Percentiles rank a stretch among this genome's conserved stretches.
These are phyloP conservation scores for Lachnum nothofagi DNA, from an alignment of 2,329 filamentous ascomycete genomes.

Conservation along the genomic window DNA sequence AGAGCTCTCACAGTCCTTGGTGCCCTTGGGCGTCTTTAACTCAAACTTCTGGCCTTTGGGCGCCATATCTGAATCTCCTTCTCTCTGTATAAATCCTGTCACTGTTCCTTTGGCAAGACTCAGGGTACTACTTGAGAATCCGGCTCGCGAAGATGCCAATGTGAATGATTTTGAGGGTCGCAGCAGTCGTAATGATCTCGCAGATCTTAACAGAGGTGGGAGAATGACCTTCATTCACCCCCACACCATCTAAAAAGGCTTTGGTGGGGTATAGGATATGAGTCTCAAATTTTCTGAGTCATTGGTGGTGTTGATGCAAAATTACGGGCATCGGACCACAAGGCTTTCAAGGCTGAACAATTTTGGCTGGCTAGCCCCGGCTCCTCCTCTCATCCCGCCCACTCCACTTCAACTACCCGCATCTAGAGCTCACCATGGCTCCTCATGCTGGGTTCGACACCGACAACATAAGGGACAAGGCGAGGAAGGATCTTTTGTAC, in stretches of 20 bases:
- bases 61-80: slow-evolving; percentile 29
- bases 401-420: slow-evolving; percentile 24
- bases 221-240: slow-evolving; percentile 29
- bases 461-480: slow-evolving; percentile 72
- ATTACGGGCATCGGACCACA: slow-evolving; percentile 10
- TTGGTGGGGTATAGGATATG: slow-evolving; percentile 8
- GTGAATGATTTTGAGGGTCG: slow-evolving; percentile 6
- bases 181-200: slow-evolving; percentile 28
- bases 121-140: slow-evolving; percentile 15
- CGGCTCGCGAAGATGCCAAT: slow-evolving; percentile 11
- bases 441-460: slow-evolving; percentile 67
- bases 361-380: slow-evolving; percentile 5
- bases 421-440: slow-evolving; percentile 60
- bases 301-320: slow-evolving; percentile 24
- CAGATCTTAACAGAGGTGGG: slow-evolving; percentile 25
- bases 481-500: slow-evolving; percentile 81
- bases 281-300: slow-evolving; percentile 26
- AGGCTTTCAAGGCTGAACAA: slow-evolving; percentile 22
- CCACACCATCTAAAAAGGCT: slow-evolving; percentile 12
- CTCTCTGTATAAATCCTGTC: slow-evolving; percentile 8
- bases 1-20: slow-evolving; percentile 63
- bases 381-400: not conserved
- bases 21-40: slow-evolving; percentile 87
- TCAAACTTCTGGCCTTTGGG: slow-evolving; percentile 51
- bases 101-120: slow-evolving; percentile 22